Conservation (phyloP, 2,329 filamentous ascomycete genomes). For the Sporothrix dimorphospora region DNA sequence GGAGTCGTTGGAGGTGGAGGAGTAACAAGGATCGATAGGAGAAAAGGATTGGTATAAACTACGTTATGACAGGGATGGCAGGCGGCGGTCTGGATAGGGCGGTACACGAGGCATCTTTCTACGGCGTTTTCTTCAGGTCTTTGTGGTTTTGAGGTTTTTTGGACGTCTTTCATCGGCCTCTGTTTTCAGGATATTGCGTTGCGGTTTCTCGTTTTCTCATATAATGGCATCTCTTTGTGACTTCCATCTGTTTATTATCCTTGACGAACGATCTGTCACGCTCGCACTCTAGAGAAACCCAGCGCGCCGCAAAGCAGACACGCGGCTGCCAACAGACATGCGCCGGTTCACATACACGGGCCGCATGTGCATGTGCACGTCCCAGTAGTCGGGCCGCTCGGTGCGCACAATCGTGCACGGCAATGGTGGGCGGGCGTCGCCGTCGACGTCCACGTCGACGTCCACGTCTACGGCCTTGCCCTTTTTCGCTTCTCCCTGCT, state of each 20-base stretch:
- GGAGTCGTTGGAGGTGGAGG: conserved; percentile 68
- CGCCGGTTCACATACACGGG: conserved; percentile 12
- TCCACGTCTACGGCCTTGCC: neutral
- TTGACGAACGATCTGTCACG: neutral
- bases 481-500: neutral
- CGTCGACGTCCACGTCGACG: neutral
- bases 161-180: neutral
- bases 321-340: conserved; percentile 18
- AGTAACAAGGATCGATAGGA: conserved; percentile 14
- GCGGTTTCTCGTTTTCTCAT: conserved; percentile 2
- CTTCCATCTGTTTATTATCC: neutral
- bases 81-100: neutral
- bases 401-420: conserved; percentile 24
- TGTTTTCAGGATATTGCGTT: conserved; percentile 7
- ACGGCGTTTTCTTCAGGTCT: neutral
- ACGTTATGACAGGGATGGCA: neutral
- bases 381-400: conserved; percentile 17
- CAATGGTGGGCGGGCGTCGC: neutral
- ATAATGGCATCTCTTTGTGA: conserved; percentile 18
- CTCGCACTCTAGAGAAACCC: neutral
- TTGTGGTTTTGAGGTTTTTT: neutral
- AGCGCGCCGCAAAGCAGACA: neutral
- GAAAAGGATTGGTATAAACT: neutral
- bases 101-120: conserved; percentile 4
- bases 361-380: conserved; percentile 11